These are phyloP conservation scores for Epichloe aotearoae DNA, from an alignment of 2,329 filamentous ascomycete genomes.

Conservation along the genomic window DNA sequence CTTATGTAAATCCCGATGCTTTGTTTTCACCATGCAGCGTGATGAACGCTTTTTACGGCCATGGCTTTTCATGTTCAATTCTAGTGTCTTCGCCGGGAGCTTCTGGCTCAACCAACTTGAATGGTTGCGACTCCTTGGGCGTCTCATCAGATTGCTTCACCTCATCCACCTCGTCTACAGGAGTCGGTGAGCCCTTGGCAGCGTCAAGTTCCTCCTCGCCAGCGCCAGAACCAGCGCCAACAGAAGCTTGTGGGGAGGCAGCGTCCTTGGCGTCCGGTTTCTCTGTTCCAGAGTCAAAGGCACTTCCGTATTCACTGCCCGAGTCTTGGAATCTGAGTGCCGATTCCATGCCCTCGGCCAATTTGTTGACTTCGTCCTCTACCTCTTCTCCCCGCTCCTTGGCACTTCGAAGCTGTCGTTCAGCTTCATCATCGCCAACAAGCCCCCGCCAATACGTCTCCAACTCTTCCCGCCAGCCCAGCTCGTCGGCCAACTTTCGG, in stretches of 20 bases:
- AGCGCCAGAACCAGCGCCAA: not conserved
- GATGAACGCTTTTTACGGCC: too few species aligned
- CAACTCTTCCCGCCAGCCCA: conserved; percentile 79
- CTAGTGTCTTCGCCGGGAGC: not conserved
- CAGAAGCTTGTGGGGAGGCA: not conserved
- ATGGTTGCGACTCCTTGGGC: not conserved
- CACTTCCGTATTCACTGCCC: not conserved
- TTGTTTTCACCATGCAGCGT: too few species aligned
- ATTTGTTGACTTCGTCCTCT: conserved; percentile 31
- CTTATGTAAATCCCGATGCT: too few species aligned
- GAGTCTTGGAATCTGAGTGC: conserved; percentile 19
- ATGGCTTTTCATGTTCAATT: too few species aligned
- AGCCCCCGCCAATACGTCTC: conserved; percentile 60
- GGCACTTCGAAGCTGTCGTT: conserved; percentile 27
- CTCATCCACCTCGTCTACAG: not conserved
- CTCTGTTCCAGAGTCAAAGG: too few species aligned
- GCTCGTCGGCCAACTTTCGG: conserved; percentile 58
- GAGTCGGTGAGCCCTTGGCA: not conserved
- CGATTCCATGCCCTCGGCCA: conserved; percentile 23
- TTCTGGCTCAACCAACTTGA: not conserved
- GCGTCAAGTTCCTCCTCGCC: too few species aligned
- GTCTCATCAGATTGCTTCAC: not conserved
- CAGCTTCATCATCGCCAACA: conserved; percentile 47
- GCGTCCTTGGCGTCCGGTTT: too few species aligned
- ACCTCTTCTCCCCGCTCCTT: conserved; percentile 20